Evolutionary conservation across 2,329 filamentous ascomycete species (phyloP), one percentile per base, ranked within the genome.

Genomic region (Aureobasidium musti): DNA sequence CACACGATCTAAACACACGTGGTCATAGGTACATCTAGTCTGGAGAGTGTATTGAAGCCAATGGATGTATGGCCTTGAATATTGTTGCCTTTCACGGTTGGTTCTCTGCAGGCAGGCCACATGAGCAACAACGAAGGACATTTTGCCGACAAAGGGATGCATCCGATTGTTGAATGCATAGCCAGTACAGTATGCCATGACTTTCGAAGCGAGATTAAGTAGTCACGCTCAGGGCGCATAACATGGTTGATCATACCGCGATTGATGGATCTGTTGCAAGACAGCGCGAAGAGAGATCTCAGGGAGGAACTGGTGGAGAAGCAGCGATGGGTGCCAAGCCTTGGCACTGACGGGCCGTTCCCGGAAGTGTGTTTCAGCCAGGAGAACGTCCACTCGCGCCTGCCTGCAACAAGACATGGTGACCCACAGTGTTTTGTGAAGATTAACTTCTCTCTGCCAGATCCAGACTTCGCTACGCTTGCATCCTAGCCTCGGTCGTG

Each of bases 361-460:
- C 50, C 57, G 26, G 19, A 30, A 47, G 43, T 33, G 49, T 45
- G 56, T 60, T 45, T 60, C 56, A 37, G 21, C n/a, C 37, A 61
- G 57, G 41, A 45, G 41, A 37, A 26, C 59, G 26, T 26, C 59
- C 21, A 33, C n/a, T 37, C 21, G 19, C 17, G 43, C 21, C 43
- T 39, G 17, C 7, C 45, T 50, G 13, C 33, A 23, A 39, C 30
- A 39, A 49, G 33, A n/a, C 41, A 30, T 39, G 28, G 11, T 14
- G 59, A 63, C 45, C 59, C 59, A 63, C 59, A 10, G 10, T 63
- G 59, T 63, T 63, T 63, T 63, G 59, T 37, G 28, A 49, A 50
- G 21, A 63, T 63, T 63, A 37, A 47, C 8, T 33, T 26, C 21
- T 19, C n/a, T 50, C 43, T 50, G 21, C 19, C 11, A 30, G 33